Evolutionary conservation across 257 asterid genomes (phyloP).

Genomic region (Solanum gracilifrons): DNA sequence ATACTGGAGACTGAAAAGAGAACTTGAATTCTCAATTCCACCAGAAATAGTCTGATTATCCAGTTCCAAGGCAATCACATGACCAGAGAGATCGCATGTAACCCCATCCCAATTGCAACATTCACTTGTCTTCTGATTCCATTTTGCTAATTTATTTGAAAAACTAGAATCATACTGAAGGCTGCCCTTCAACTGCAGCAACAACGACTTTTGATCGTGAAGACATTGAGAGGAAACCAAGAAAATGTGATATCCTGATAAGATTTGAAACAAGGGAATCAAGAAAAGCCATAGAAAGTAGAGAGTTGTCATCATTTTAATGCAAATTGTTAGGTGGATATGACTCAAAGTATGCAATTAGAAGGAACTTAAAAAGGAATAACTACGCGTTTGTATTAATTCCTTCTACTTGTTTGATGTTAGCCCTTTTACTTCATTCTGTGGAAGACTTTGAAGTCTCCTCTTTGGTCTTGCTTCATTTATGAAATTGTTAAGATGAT

Average conservation of each 20-base stretch:
- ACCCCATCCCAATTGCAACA: not conserved
- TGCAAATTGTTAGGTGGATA: not conserved
- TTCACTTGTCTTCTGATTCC: conserved; percentile 3
- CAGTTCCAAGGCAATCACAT: not conserved
- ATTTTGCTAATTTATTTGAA: conserved; percentile 24
- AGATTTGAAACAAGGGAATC: conserved; percentile 11
- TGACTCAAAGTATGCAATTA: not conserved
- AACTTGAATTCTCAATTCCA: not conserved
- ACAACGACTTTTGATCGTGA: conserved; percentile 19
- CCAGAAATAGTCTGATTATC: not conserved
- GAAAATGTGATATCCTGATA: not conserved
- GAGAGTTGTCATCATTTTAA: conserved; percentile 10
- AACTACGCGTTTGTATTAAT: not conserved
- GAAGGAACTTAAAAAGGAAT: not conserved
- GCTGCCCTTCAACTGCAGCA: conserved; percentile 30
- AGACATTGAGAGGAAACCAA: conserved; percentile 28
- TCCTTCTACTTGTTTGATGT: conserved; percentile 19
- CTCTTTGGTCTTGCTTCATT: no score
- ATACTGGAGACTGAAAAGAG: not conserved
- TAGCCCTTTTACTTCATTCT: not conserved
- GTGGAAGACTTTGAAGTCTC: not conserved
- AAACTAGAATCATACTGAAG: not conserved
- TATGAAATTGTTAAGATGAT: no score
- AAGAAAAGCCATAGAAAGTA: conserved; percentile 29
- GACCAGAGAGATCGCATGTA: not conserved